Evolutionary conservation across 805 yeast genomes (phyloP), one percentile per base, ranked within the genome.

Genomic region (Kazachstania psychrophila): DNA sequence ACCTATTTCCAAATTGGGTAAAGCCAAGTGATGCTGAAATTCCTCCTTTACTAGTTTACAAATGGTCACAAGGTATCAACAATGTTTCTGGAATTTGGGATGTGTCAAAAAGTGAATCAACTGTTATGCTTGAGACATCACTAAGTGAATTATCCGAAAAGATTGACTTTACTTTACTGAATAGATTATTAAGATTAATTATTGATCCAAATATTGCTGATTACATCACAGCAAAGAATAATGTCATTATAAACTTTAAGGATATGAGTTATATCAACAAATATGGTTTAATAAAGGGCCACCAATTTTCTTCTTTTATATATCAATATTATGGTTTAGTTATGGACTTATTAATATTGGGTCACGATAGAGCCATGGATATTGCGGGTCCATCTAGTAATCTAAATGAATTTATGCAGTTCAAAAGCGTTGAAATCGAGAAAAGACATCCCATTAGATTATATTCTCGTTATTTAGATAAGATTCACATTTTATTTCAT

Each of bases 181-280:
- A 89, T 56, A 72, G 95, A 43, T 62, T 92, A 29, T 60, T 92
- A 37, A 65, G 95, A 36, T 68, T 92, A 41, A 70, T 92, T 27
- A 75, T 87, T 46, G 98, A 92, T 52, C 80, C 94, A 1, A 83
- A 81, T 46, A 74, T 92, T 49, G 98, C 97, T 3, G 97, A 92
- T 60, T 92, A 92, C 55, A 80, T 92, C 49, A 80, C 95, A 2
- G 79, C 96, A 0, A 88, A 88, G 56, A 86, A 86, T 62, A 92
- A 92, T 51, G 76, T 88, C 15, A 71, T 75, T 16, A 51, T 92
- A 15, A 70, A 86, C 2, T 94, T 79, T 60, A 92, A 92, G 57
- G 99, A 92, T 54, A 92, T 92, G 99, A 81, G 77, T 43, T 95
- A 87, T 56, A 78, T 84, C 14, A 89, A 92, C 60, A 86, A 82